Evolutionary conservation across 768 basidiomycete species (phyloP), one percentile per base, ranked within the genome.

Genomic region (Agrocybe praecox): DNA sequence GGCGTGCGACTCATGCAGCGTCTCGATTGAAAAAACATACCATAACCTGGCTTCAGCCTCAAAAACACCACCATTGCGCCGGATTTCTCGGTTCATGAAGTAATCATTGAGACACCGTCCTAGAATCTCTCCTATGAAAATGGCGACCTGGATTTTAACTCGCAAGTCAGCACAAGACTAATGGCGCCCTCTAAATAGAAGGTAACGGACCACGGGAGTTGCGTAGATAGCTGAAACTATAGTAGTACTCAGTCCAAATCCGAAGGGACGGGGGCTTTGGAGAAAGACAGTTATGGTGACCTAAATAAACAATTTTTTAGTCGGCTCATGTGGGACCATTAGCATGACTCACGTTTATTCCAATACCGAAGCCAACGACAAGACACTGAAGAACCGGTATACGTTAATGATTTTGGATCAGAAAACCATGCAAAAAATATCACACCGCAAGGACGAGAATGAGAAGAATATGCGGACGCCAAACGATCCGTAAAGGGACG

Each of bases 221-320:
- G 75, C 80, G 63, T 84, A 84, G 14, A 69, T 72, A 29, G 81
- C 83, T 0, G 86, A 78, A 46, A 83, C 81, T 12, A 76, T 79
- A 51, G 75, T 78, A 53, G 73, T 74, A 26, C 69, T 74, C 62
- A 82, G 81, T 0, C 79, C 84, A 58, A 75, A 87, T n/a, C 81
- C 88, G 10, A 77, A 60, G 0, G 85, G 84, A 1, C 74, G 73
- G 0, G 84, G 83, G 3, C 72, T 72, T 6, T 84, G 85, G 1
- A 88, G 69, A 72, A 89, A 89, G 1, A 88, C 84, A 0, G 81
- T 84, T 56, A 83, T 86, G 1, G 87, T 90, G 17, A 85, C 83
- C 81, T 87, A 52, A 34, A 42, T 18, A 23, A 58, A 12, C 18
- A 2, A 4, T 50, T 7, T n/a, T 23, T 14, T 23, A 19, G 32